phyloP scores from a whole-genome alignment of 177 flowering plant species.

The Tripterygium wilfordii region DNA sequence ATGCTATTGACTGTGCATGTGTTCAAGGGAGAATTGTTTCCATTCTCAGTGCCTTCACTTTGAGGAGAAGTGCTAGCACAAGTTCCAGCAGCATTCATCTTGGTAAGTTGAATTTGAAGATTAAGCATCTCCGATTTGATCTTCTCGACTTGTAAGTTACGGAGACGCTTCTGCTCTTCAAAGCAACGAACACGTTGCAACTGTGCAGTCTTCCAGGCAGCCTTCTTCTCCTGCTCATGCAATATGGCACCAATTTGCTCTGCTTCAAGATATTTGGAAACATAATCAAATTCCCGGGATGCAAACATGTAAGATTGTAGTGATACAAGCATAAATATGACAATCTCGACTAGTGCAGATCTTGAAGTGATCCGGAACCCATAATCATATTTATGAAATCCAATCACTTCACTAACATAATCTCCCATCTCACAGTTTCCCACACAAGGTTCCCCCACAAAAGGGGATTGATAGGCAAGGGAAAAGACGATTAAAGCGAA shows the following conservation, averaged over 20 bases:
- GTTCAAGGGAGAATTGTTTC: conserved; percentile 33
- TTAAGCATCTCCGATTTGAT: conserved; percentile 94
- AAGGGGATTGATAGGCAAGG: conserved; percentile 93
- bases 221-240: conserved; percentile 86
- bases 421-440: conserved; percentile 58
- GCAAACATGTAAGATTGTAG: conserved; percentile 89
- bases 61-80: conserved; percentile 30
- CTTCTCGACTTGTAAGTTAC: conserved; percentile 91
- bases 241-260: conserved; percentile 95
- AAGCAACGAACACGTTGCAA: conserved; percentile 75
- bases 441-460: conserved; percentile 53
- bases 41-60: conserved; percentile 52
- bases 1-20: conserved; percentile 17
- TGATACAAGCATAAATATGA: conserved; percentile 81
- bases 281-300: conserved; percentile 80
- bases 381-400: conserved; percentile 93
- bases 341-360: conserved; percentile 92
- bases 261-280: conserved; percentile 89
- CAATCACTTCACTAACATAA: conserved; percentile 82
- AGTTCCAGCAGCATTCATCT: conserved; percentile 14
- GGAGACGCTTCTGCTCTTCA: conserved; percentile 74
- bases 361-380: conserved; percentile 94
- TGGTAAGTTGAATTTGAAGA: conserved; percentile 26
- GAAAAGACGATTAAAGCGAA: conserved; percentile 84
- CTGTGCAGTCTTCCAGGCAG: conserved; percentile 93